phyloP scores from a whole-genome alignment of 2,329 filamentous ascomycete species.

The Colletotrichum higginsianum region DNA sequence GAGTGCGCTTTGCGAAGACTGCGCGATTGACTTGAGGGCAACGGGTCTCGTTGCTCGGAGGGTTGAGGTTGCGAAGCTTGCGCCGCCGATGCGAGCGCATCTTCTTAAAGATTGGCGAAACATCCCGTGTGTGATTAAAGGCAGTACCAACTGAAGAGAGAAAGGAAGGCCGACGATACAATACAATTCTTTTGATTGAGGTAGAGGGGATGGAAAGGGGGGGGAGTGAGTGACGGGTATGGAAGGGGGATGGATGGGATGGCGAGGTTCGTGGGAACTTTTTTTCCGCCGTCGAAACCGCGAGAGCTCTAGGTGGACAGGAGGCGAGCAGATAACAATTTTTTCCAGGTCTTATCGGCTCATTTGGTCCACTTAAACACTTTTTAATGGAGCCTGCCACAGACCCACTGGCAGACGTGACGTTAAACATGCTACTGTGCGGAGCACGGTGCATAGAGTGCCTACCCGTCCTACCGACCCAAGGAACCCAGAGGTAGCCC shows the following conservation, averaged over 20 bases:
- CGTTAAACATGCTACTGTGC: not conserved
- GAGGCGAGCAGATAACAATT: conserved; percentile 45
- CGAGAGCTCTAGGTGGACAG: conserved; percentile 38
- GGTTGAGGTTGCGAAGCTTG: conserved; percentile 32
- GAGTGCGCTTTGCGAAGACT: conserved; percentile 31
- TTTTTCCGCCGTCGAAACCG: conserved; percentile 27
- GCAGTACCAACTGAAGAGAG: conserved; percentile 16
- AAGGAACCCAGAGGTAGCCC: not conserved
- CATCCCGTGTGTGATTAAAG: conserved; percentile 37
- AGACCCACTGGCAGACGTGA: conserved; percentile 6
- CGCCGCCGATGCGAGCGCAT: conserved; percentile 55
- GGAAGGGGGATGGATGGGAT: not conserved
- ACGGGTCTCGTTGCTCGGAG: conserved; percentile 35
- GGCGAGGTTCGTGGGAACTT: conserved; percentile 7
- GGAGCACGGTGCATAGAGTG: no score
- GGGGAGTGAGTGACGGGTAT: not conserved
- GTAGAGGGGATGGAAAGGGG: not conserved
- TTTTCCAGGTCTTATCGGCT: conserved; percentile 36
- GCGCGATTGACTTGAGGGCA: conserved; percentile 35
- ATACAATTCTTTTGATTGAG: conserved; percentile 6
- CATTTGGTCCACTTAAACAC: not conserved
- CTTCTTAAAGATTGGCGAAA: conserved; percentile 53
- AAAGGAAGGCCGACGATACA: not conserved
- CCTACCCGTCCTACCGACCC: no score
- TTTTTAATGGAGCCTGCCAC: not conserved